Base-by-base conservation (phyloP, 163 green algal genomes). In the Prototheca wickerhamii region DNA sequence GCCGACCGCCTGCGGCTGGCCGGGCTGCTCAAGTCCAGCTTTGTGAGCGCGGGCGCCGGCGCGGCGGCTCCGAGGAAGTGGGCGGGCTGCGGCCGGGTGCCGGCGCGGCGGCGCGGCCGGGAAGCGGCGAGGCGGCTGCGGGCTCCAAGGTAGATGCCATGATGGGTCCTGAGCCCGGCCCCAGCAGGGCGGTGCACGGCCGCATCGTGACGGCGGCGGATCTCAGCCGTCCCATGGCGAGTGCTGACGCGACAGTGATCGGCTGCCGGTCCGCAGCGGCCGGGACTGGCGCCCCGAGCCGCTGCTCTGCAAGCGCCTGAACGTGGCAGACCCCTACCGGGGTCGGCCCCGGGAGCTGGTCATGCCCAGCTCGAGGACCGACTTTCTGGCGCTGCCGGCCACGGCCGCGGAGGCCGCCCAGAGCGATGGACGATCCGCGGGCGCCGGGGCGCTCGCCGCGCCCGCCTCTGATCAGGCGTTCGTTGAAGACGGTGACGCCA, bases 231-330 rank as follows among this genome's bases (percentile, higher is more conserved):
- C 58, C 56, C 23, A 29, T 20, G 37, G 28, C 61, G 55, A 21
- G 40, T n/a, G 32, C 10, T 8, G 49, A 21, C 54, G 34, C 15
- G 60, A 23, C 50, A 23, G 23, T 37, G 57, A 7, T 2, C 40
- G 64, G 35, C 50, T 66, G 40, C 69, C 71, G 23, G 34, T 71
- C 26, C 68, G 79, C 4, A 49, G 49, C 21, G 74, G 71, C 31
- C 80, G 90, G 55, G 82, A 94, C 21, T 98, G 91, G 91, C 64
- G 84, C 43, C 91, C 91, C 10, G 71, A 67, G 46, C 78, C 87
- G 10, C 75, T 98, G 69, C 81, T 98, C 59, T 98, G 91, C 80
- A 91, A 87, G 75, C 78, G 91, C 0, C 91, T 96, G 61, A 89
- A 91, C 32, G 83, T 98, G 43, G 72, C 80, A 0, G 87, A 96